Conservation (phyloP, 2,329 filamentous ascomycete genomes). For the Ploettnerulaceae sp. region DNA sequence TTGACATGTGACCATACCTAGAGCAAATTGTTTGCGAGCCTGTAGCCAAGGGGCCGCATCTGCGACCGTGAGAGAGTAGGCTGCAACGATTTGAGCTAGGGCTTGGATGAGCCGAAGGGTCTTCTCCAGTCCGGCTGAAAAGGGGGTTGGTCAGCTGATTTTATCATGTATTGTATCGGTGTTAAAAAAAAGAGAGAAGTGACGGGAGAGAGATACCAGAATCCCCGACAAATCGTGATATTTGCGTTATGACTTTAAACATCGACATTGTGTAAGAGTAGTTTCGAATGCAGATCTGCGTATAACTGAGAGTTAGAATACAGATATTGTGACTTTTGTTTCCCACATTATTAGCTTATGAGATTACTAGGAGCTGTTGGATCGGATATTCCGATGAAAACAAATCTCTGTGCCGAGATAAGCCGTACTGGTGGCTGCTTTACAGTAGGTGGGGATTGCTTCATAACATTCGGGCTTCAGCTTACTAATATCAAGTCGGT, state of each 20-base stretch:
- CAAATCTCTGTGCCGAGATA: no score
- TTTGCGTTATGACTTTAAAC: neutral
- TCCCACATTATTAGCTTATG: no score
- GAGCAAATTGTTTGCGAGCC: slow-evolving; percentile 38
- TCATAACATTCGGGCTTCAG: no score
- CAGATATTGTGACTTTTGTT: no score
- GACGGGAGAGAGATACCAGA: neutral
- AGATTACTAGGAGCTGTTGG: no score
- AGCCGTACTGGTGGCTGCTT: no score
- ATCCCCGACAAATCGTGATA: slow-evolving; percentile 6
- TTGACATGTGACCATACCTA: slow-evolving; percentile 34
- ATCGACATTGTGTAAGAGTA: neutral
- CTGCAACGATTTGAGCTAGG: slow-evolving; percentile 43
- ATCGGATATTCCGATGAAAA: no score
- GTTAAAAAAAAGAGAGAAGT: neutral
- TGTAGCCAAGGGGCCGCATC: slow-evolving; percentile 33
- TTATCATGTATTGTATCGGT: neutral
- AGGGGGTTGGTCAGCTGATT: neutral
- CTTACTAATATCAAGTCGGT: no score
- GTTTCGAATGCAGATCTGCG: no score
- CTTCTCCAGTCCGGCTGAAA: slow-evolving; percentile 54
- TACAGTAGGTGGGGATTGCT: no score
- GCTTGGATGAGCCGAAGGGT: slow-evolving; percentile 53
- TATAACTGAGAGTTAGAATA: no score
- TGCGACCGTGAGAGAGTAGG: slow-evolving; percentile 39